Conservation (phyloP, 345 rosid genomes). For the Gossypium mustelinum region DNA sequence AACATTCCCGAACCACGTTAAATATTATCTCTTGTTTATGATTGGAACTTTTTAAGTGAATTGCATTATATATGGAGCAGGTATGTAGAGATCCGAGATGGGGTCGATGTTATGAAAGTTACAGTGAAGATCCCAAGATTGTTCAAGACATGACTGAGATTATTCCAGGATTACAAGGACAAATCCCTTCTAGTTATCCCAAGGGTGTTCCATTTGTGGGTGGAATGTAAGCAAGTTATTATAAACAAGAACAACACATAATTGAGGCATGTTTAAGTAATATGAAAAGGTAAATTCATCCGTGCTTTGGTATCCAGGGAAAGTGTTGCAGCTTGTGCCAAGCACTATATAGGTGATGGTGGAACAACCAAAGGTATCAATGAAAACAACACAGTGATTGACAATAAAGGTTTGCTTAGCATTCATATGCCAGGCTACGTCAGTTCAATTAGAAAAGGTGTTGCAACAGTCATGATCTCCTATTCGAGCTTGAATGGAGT, state of each 20-base stretch:
- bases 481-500: slow-evolving; percentile 56
- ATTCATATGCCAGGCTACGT: slow-evolving; percentile 49
- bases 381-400: slow-evolving; percentile 38
- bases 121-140: slow-evolving; percentile 10
- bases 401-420: slow-evolving; percentile 38
- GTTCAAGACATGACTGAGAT: slow-evolving; percentile 41
- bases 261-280: not conserved
- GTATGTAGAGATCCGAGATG: slow-evolving; percentile 23
- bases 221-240: slow-evolving; percentile 33
- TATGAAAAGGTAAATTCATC: not conserved
- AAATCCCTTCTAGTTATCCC: slow-evolving; percentile 19
- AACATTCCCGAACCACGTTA: not conserved
- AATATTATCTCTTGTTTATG: not conserved
- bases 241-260: not conserved
- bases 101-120: slow-evolving; percentile 17
- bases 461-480: slow-evolving; percentile 49
- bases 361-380: slow-evolving; percentile 51
- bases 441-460: slow-evolving; percentile 44
- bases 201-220: slow-evolving; percentile 41
- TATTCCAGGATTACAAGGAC: slow-evolving; percentile 43
- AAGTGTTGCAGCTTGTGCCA: slow-evolving; percentile 49
- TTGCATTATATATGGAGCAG: not conserved
- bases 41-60: not conserved
- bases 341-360: slow-evolving; percentile 61
- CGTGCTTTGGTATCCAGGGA: slow-evolving; percentile 29